Percentiles rank a stretch among this genome's conserved stretches.
Conservation (phyloP, 2,329 filamentous ascomycete species). For the Claviceps spartinae region DNA sequence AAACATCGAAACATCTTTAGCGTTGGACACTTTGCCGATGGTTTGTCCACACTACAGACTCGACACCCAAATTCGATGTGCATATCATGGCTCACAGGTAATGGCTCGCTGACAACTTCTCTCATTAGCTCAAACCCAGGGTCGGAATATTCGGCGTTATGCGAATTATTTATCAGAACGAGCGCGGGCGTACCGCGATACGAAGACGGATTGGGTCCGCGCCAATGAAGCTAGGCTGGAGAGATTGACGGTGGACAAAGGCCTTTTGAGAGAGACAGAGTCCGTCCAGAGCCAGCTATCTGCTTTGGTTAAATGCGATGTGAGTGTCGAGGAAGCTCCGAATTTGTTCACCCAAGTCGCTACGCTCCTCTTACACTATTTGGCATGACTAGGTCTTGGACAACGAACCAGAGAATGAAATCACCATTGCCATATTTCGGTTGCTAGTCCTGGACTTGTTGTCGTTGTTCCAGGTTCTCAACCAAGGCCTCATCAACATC, state of each 20-base stretch:
- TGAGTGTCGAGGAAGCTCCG: conserved; percentile 29
- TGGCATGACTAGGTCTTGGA: conserved; percentile 53
- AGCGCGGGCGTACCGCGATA: conserved; percentile 68
- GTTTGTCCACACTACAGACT: conserved; percentile 35
- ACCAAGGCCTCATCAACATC: conserved; percentile 94
- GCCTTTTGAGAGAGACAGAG: conserved; percentile 82
- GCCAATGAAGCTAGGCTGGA: conserved; percentile 72
- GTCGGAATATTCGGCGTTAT: conserved; percentile 87
- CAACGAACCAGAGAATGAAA: conserved; percentile 87
- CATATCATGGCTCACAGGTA: no score
- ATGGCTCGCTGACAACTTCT: not conserved
- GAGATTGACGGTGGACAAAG: conserved; percentile 79
- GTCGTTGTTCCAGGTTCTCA: conserved; percentile 84
- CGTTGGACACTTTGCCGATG: conserved; percentile 84
- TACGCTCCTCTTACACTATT: not conserved
- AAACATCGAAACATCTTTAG: conserved; percentile 72
- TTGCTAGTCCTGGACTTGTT: conserved; percentile 82
- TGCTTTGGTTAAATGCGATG: conserved; percentile 78
- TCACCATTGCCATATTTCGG: conserved; percentile 85
- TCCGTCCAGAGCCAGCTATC: conserved; percentile 76
- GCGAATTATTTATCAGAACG: conserved; percentile 74
- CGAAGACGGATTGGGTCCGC: conserved; percentile 81
- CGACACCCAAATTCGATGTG: no score
- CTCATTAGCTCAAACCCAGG: conserved; percentile 71
- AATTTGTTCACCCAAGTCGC: no score